Conservation (phyloP, 2,329 filamentous ascomycete genomes). For the Monosporascus sp. region DNA sequence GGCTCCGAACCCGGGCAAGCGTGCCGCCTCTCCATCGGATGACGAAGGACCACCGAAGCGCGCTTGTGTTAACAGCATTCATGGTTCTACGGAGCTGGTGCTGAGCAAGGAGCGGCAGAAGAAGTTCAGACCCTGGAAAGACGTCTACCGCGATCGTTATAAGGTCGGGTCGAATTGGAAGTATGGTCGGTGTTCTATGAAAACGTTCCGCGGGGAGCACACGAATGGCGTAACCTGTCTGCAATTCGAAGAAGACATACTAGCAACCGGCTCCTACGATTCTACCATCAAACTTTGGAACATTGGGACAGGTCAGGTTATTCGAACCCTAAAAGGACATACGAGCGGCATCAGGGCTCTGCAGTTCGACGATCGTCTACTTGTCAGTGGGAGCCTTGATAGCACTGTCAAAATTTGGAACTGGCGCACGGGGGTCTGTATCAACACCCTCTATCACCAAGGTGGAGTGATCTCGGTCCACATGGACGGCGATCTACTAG, state of each 20-base stretch:
- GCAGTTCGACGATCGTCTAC: conserved; percentile 86
- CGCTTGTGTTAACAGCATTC: conserved; percentile 23
- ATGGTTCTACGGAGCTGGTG: conserved; percentile 9
- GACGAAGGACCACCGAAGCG: conserved; percentile 30
- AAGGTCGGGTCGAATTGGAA: conserved; percentile 98
- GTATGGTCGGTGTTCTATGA: conserved; percentile 81
- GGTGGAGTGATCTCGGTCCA: conserved; percentile 83
- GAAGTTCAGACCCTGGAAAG: conserved; percentile 79
- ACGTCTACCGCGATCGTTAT: conserved; percentile 92
- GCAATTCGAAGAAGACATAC: conserved; percentile 76
- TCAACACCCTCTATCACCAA: conserved; percentile 74
- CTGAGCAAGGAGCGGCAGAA: conserved; percentile 34
- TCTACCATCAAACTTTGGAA: conserved; percentile 95
- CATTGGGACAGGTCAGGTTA: conserved; percentile 77
- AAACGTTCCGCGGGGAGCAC: conserved; percentile 74
- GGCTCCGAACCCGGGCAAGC: conserved; percentile 26
- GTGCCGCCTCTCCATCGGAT: conserved; percentile 22
- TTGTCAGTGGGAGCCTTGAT: conserved; percentile 88
- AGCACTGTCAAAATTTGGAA: conserved; percentile 92
- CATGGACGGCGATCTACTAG: conserved; percentile 78
- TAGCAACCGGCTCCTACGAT: conserved; percentile 94
- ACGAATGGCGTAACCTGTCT: conserved; percentile 72
- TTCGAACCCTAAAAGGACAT: conserved; percentile 81
- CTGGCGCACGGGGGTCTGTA: conserved; percentile 83
- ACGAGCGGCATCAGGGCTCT: conserved; percentile 78